Evolutionary conservation across 371 early-diverging fungal species (phyloP), one percentile per base, ranked within the genome.

Genomic region (Rhizopus stolonifer): DNA sequence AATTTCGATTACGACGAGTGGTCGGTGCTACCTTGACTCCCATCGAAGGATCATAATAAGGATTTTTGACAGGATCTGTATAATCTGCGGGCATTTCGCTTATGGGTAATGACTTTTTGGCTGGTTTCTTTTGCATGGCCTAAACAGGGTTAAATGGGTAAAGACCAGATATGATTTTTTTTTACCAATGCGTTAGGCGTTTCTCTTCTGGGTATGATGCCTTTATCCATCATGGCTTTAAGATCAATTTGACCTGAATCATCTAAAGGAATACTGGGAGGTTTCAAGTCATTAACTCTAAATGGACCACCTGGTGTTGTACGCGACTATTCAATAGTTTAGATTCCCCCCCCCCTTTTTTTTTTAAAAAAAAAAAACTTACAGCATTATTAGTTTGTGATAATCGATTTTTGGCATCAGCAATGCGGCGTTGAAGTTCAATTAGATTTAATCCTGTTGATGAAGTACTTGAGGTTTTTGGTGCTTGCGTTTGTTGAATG

Each of bases 1-100:
- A 71, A 39, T 67, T 69, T 50, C 88, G 67, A 4, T 78, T 63
- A 19, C 69, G 69, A 33, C 89, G 86, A 2, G 71, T 62, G 24
- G 64, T 65, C n/a, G 82, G 77, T 5, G 79, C 83, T 4, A 72
- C 63, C 21, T 64, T 64, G 1, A 67, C 72, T 4, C 65, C 78
- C 42, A 90, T 66, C 7, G 74, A 69, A 2, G 91, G 84, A 64
- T 95, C 94, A 68, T 78, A 91, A 61, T 94, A 93, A 5, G 94
- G 93, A 43, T 95, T 94, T 64, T 93, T 88, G 4, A 74, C 61
- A 1, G 88, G 80, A 56, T 90, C 88, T 0, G 79, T 64, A 19
- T 83, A 62, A 6, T 77, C 77, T 14, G 69, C 72, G 3, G 77
- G 65, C 0, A 75, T 61, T 21, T 33, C 36, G 3, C 43, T 40